Conservation (phyloP, 768 basidiomycete species). For the Rubroboletus satanas region DNA sequence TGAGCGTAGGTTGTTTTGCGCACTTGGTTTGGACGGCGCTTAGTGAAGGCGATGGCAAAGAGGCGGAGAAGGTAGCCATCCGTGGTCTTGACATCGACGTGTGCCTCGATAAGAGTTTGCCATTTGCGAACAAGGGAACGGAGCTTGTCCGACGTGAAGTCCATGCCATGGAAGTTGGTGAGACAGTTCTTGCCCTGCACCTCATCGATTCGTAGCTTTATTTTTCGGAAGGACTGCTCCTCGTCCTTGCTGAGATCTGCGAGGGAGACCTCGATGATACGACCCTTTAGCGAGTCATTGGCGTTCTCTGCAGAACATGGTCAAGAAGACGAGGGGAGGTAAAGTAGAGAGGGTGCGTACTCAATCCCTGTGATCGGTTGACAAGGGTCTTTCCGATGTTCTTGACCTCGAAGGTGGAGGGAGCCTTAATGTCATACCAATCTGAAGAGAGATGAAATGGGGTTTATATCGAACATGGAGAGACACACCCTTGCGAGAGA, state of each 20-base stretch:
- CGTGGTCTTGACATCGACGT: slow-evolving; percentile 98
- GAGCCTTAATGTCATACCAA: slow-evolving; percentile 99
- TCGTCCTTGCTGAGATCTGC: slow-evolving; percentile 99
- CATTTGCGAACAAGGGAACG: slow-evolving; percentile 99
- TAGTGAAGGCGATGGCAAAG: slow-evolving; percentile 98
- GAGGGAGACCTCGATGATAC: slow-evolving; percentile 92
- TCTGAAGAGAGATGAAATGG: slow-evolving; percentile 45
- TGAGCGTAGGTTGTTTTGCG: slow-evolving; percentile 99
- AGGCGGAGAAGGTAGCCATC: slow-evolving; percentile 99
- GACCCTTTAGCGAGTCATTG: slow-evolving; percentile 96
- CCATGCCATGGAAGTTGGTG: slow-evolving; percentile 99
- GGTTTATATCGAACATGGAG: background rate
- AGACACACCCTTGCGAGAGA: slow-evolving; percentile 90
- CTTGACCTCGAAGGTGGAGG: slow-evolving; percentile 93
- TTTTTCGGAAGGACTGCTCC: slow-evolving; percentile 99
- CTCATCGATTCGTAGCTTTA: slow-evolving; percentile 96
- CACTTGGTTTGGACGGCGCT: slow-evolving; percentile 93
- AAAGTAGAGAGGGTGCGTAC: slow-evolving; percentile 50
- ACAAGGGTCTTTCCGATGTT: slow-evolving; percentile 98
- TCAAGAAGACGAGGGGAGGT: slow-evolving; percentile 6
- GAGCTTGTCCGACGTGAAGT: slow-evolving; percentile 99
- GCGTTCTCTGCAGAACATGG: slow-evolving; percentile 72
- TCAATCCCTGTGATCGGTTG: slow-evolving; percentile 97
- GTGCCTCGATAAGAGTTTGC: slow-evolving; percentile 98
- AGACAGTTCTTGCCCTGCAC: slow-evolving; percentile 98